Base-by-base conservation (phyloP, 805 yeast species). In the Starmerella kuoi region DNA sequence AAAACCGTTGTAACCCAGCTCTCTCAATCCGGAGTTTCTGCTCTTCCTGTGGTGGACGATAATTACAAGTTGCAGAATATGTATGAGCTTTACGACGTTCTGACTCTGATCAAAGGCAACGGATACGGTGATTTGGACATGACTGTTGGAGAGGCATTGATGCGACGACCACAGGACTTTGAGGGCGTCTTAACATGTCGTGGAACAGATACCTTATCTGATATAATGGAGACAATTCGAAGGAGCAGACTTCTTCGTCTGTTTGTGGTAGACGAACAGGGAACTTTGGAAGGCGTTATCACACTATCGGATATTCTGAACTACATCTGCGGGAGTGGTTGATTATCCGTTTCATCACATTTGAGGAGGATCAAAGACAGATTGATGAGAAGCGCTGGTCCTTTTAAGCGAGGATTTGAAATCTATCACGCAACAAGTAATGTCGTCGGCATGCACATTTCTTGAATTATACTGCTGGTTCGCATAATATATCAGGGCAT, bases 181-280 rank as follows among this genome's bases (percentile, higher is more conserved):
- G 97, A 91, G 62, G 98, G 99, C 45, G 97, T 91, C 12, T 84
- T 86, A 62, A 91, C 97, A 0, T 91, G 98, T 63, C 84, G 96
- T 0, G 69, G 77, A 50, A 72, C 77, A 52, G 99, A 91, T 60
- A 72, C 87, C 49, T 66, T 91, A 44, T 79, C 88, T 47, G 84
- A 94, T 14, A 80, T 91, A 44, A 72, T 91, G 77, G 95, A 87
- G 59, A 87, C 94, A 27, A 85, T 91, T 46, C 74, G 96, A 55
- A 81, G 86, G 53, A 78, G 94, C 26, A 73, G 97, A 52, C 70
- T 91, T 47, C 96, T 91, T 60, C 72, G 99, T 60, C 72, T 91
- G 57, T 84, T 87, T 56, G 86, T 91, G 24, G 95, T 91, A 23
- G 94, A 91, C 60, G 79, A 75, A n/a, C 70, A 72, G 18, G 88